Base-by-base conservation (phyloP, 768 basidiomycete species). In the Boletus edulis region DNA sequence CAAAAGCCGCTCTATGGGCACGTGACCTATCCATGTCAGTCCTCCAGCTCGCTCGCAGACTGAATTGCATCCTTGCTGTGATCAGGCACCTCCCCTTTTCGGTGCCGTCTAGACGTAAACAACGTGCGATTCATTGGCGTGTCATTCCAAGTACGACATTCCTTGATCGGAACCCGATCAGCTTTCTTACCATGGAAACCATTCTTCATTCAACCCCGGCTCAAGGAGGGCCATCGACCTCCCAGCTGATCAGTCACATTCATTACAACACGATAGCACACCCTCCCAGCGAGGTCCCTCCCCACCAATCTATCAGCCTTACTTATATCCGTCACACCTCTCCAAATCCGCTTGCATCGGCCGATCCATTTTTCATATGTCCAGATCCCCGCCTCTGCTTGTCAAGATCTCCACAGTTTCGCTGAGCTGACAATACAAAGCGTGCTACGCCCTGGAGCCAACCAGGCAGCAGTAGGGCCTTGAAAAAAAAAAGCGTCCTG, bases 1-100 rank as follows among this genome's bases (percentile, higher is more conserved):
- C 46, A 59, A 32, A 44, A 35, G 44, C 60, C 60, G 54, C 59
- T 42, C 60, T n/a, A n/a, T n/a, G 20, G 20, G 22, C 22, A 22
- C 22, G 22, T 22, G 22, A 22, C 22, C 22, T 3, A 3, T 20
- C 20, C 1, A 20, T 20, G 20, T 20, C 20, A 20, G 22, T 22
- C 22, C 22, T 22, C 22, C 20, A 20, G 20, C 20, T 20, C 20
- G 3, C 20, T 20, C 20, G 1, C 20, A 20, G 20, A 20, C 20
- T 20, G 20, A 20, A 20, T 20, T 20, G 20, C 20, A 20, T 20
- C 20, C 20, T 20, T 20, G 20, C 3, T 22, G 3, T 18, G 48
- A 67, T 58, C 66, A 72, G 69, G 71, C 59, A 72, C 70, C 51
- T 52, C 48, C 65, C 68, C 49, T 67, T 71, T 68, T 70, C 69